These are phyloP conservation scores for Centella asiatica DNA, from an alignment of 129 eudicot genomes.

Conservation along the genomic window DNA sequence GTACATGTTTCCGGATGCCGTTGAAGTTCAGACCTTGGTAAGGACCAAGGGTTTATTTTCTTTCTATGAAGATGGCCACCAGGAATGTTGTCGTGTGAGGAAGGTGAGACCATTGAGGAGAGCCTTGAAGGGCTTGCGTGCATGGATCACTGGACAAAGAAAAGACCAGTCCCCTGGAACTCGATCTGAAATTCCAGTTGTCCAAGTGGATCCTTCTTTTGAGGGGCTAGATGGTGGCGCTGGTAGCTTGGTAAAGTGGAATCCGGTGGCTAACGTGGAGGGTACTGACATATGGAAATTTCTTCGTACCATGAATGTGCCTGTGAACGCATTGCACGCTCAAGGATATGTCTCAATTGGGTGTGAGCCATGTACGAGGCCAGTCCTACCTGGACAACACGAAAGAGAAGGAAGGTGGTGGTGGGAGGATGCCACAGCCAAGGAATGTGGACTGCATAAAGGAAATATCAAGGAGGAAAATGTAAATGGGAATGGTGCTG, in stretches of 20 bases:
- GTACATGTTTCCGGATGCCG: constrained; percentile 96
- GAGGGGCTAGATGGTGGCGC: constrained; percentile 91
- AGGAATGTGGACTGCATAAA: constrained; percentile 97
- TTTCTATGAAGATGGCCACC: constrained; percentile 95
- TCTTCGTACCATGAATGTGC: constrained; percentile 80
- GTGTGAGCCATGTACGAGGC: constrained; percentile 98
- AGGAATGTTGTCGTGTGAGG: constrained; percentile 96
- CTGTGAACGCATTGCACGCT: constrained; percentile 78
- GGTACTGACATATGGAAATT: constrained; percentile 81
- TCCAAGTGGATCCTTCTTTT: constrained; percentile 87
- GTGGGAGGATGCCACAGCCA: constrained; percentile 99
- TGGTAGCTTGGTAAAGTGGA: constrained; percentile 96
- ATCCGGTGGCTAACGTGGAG: constrained; percentile 84
- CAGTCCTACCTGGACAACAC: constrained; percentile 91
- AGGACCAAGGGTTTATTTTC: constrained; percentile 74
- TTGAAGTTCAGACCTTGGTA: constrained; percentile 83
- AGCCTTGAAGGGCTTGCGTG: constrained; percentile 86
- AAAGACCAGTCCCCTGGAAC: constrained; percentile 99
- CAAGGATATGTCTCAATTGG: constrained; percentile 91
- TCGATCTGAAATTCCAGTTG: constrained; percentile 81
- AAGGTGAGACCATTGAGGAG: constrained; percentile 88
- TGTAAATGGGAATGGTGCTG: constrained; percentile 31
- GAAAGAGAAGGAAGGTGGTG: constrained; percentile 99
- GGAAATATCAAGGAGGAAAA: constrained; percentile 75
- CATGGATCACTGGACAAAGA: constrained; percentile 97